A percentile compares a stretch with the other conserved stretches of the same genome.
phyloP scores from a whole-genome alignment of 176 grass and related monocot genomes.

The Eragrostis curvula region DNA sequence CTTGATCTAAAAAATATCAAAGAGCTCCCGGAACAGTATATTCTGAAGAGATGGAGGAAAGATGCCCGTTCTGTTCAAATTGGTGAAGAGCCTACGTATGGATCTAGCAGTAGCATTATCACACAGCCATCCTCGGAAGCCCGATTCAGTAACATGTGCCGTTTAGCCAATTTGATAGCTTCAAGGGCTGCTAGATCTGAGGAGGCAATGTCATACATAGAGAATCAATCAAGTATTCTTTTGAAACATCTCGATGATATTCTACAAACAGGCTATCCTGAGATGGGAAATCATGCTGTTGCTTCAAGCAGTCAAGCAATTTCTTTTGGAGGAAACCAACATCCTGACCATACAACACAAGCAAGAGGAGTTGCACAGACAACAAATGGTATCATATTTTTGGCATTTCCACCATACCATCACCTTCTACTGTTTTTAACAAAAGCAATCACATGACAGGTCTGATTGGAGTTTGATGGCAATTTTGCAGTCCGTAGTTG shows the following conservation, averaged over 20 bases:
- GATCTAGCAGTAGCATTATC: slow-evolving; percentile 32
- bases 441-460: slow-evolving; percentile 28
- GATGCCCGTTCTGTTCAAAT: slow-evolving; percentile 61
- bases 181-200: slow-evolving; percentile 77
- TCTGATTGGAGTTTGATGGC: slow-evolving; percentile 55
- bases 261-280: slow-evolving; percentile 65
- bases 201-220: slow-evolving; percentile 72
- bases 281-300: slow-evolving; percentile 54
- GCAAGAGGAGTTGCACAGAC: slow-evolving; percentile 48
- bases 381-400: slow-evolving; percentile 59
- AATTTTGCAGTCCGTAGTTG: slow-evolving; percentile 10
- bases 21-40: slow-evolving; percentile 83
- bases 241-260: slow-evolving; percentile 82
- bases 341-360: slow-evolving; percentile 58
- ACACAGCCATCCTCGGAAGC: slow-evolving; percentile 47
- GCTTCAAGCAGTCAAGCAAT: slow-evolving; percentile 64
- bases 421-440: slow-evolving; percentile 21
- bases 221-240: slow-evolving; percentile 68
- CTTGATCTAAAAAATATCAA: slow-evolving; percentile 97
- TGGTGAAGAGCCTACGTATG: slow-evolving; percentile 40
- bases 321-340: slow-evolving; percentile 61
- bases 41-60: slow-evolving; percentile 90
- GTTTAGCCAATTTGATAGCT: slow-evolving; percentile 73
- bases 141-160: slow-evolving; percentile 61
- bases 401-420: slow-evolving; percentile 31